Conservation (phyloP, 257 asterid genomes). For the Cinchona pubescens region DNA sequence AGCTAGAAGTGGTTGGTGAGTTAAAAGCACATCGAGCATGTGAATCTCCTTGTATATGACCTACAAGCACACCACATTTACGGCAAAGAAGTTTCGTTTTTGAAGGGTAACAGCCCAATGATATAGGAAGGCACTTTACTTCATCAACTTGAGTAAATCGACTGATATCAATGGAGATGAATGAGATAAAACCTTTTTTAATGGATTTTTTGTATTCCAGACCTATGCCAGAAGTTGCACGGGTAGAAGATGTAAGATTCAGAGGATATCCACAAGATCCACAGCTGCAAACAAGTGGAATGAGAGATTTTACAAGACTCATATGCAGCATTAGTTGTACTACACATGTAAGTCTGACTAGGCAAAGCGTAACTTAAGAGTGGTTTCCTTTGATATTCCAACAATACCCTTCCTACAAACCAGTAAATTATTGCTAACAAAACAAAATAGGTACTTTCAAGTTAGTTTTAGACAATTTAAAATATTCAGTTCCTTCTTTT, state of each 20-base stretch:
- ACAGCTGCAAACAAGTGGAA: conserved; percentile 46
- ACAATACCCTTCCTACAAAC: not conserved
- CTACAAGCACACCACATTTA: conserved; percentile 63
- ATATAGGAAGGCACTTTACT: conserved; percentile 61
- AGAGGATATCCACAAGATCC: conserved; percentile 82
- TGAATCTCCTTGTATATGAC: conserved; percentile 62
- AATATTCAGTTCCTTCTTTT: not conserved
- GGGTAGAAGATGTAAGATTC: conserved; percentile 60
- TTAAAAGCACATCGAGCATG: conserved; percentile 60
- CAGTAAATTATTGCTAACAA: not conserved
- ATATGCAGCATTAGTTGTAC: not conserved
- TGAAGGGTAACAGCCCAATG: conserved; percentile 48
- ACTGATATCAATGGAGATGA: conserved; percentile 63
- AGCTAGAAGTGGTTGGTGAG: conserved; percentile 55
- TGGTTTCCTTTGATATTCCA: not conserved
- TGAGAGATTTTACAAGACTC: conserved; percentile 10
- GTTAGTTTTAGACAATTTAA: not conserved
- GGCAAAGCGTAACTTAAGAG: not conserved
- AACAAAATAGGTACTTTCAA: not conserved
- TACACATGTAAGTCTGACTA: too few relatives aligned
- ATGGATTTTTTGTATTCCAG: conserved; percentile 60
- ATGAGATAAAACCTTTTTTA: conserved; percentile 57
- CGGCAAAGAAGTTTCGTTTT: conserved; percentile 82
- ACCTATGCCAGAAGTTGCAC: conserved; percentile 49
- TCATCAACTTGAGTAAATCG: conserved; percentile 79